Evolutionary conservation across 495 filamentous ascomycete genomes (phyloP).

Genomic region (Tuber melanosporum): DNA sequence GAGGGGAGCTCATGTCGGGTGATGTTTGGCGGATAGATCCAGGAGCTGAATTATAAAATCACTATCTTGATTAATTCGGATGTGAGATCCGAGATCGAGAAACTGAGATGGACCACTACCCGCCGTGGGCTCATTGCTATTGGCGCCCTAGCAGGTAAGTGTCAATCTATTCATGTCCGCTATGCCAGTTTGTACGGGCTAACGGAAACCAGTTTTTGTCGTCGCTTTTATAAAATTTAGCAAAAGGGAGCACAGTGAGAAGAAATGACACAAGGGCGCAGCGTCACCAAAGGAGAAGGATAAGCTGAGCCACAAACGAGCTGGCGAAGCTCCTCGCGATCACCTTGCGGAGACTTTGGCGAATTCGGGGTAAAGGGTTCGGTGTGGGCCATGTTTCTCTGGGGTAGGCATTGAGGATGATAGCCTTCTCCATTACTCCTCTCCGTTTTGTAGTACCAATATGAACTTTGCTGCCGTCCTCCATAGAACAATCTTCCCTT

Average conservation of each 20-base stretch:
- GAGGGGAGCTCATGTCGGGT: neutral
- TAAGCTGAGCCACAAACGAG: constrained; percentile 3
- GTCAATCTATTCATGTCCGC: constrained; percentile 42
- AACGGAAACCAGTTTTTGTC: constrained; percentile 18
- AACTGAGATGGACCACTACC: constrained; percentile 82
- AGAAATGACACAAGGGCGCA: constrained; percentile 16
- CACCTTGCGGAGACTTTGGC: constrained; percentile 1
- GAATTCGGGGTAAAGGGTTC: neutral
- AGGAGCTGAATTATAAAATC: constrained; percentile 91
- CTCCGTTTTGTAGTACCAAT: neutral
- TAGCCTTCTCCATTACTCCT: neutral
- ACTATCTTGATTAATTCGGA: constrained; percentile 79
- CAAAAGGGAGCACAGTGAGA: constrained; percentile 17
- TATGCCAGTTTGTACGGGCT: neutral
- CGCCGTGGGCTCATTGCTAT: constrained; percentile 78
- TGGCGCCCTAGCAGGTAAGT: constrained; percentile 42
- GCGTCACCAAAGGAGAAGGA: constrained; percentile 13
- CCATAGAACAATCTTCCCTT: neutral
- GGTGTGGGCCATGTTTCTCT: constrained; percentile 26
- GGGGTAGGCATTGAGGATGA: constrained; percentile 12
- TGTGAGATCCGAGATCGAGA: constrained; percentile 82
- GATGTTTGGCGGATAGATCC: constrained; percentile 52
- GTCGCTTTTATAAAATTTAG: constrained; percentile 30
- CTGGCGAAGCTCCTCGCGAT: constrained; percentile 5
- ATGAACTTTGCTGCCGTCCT: neutral